A percentile compares a stretch with the other conserved stretches of the same genome.
Evolutionary conservation across 2,329 filamentous ascomycete genomes (phyloP).

Genomic region (Pseudonectria foliicola): DNA sequence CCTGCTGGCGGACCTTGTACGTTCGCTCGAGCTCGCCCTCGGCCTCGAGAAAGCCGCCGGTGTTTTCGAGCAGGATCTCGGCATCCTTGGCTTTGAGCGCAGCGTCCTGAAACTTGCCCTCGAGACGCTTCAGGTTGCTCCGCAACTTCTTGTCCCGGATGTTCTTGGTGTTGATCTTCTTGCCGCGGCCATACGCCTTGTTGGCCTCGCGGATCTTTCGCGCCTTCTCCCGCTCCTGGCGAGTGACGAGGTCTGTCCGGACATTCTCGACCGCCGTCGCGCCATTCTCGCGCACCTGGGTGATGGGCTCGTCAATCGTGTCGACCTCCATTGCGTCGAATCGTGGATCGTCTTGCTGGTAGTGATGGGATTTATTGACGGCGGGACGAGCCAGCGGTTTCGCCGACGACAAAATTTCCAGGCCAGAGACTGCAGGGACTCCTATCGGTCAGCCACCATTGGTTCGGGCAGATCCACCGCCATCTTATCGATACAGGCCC

Average conservation of each 20-base stretch:
- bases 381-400: slow-evolving; percentile 7
- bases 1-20: slow-evolving; percentile 85
- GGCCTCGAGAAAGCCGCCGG: slow-evolving; percentile 76
- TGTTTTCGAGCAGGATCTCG: slow-evolving; percentile 87
- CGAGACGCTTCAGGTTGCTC: slow-evolving; percentile 68
- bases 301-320: slow-evolving; percentile 27
- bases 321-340: slow-evolving; percentile 31
- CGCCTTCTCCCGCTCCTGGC: slow-evolving; percentile 42
- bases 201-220: slow-evolving; percentile 56
- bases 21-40: slow-evolving; percentile 86
- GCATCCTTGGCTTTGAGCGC: slow-evolving; percentile 84
- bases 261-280: slow-evolving; percentile 42
- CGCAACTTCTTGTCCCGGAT: slow-evolving; percentile 89
- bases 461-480: slow-evolving; percentile 8
- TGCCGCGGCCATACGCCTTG: slow-evolving; percentile 77
- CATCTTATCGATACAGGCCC: slow-evolving; percentile 30
- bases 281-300: slow-evolving; percentile 42
- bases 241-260: slow-evolving; percentile 45
- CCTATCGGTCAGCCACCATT: slow-evolving; percentile 23
- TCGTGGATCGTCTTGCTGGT: slow-evolving; percentile 9
- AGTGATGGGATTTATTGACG: slow-evolving; percentile 9
- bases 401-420: slow-evolving; percentile 29
- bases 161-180: slow-evolving; percentile 61
- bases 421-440: slow-evolving; percentile 11
- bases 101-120: slow-evolving; percentile 76